Conservation (phyloP, 202 grass and related monocot genomes). For the Hordeum pubiflorum region DNA sequence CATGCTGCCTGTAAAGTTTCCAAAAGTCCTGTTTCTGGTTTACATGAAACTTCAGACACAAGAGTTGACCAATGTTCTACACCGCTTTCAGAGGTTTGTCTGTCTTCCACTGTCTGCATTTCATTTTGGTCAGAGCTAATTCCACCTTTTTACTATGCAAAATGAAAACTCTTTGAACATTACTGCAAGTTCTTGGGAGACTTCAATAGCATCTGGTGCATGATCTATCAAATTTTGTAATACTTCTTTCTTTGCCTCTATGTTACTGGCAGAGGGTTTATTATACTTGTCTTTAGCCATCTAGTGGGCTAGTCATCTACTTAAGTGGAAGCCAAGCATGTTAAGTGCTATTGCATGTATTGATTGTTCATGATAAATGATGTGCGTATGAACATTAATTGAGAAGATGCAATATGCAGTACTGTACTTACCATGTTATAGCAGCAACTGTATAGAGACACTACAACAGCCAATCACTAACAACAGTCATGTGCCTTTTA, state of each 20-base stretch:
- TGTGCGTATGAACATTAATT: neutral
- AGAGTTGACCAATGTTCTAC: neutral
- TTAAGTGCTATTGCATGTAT: neutral
- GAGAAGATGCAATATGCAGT: neutral
- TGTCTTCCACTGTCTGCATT: neutral
- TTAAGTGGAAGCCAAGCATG: neutral
- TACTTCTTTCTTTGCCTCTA: neutral
- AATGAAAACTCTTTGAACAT: neutral
- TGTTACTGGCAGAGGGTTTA: neutral
- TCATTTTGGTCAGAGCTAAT: neutral
- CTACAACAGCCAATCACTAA: neutral
- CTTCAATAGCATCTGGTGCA: neutral
- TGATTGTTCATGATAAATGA: neutral
- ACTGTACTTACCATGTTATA: neutral
- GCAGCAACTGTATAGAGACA: neutral
- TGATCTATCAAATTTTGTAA: neutral
- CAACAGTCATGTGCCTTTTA: neutral
- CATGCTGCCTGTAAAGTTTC: neutral
- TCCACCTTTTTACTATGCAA: neutral
- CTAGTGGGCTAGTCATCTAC: neutral
- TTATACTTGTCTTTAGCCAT: neutral
- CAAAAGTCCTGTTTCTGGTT: neutral
- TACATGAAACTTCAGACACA: conserved; percentile 4
- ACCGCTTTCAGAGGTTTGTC: conserved; percentile 16
- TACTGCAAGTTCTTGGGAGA: neutral